Percentiles rank a stretch among this genome's conserved stretches.
phyloP scores from a whole-genome alignment of 2,329 filamentous ascomycete species.

The Pseudovirgaria hyperparasitica region DNA sequence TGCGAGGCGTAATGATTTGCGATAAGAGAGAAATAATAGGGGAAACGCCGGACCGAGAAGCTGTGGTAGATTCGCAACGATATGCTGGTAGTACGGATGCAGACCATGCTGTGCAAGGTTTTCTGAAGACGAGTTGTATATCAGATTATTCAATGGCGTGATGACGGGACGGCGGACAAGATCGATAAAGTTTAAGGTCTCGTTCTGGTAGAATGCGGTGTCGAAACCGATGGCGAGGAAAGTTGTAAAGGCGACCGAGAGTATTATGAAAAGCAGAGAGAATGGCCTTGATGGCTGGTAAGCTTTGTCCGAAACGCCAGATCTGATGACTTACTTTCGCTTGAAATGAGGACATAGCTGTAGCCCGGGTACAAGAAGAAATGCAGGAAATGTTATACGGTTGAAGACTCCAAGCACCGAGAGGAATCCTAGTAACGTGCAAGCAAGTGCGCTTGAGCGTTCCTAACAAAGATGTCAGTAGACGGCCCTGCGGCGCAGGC shows the following conservation, averaged over 20 bases:
- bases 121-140: slow-evolving; percentile 34
- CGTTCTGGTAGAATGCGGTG: slow-evolving; percentile 63
- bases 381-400: slow-evolving; percentile 92
- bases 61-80: slow-evolving; percentile 38
- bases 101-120: slow-evolving; percentile 41
- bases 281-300: slow-evolving; percentile 32
- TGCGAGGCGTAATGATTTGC: slow-evolving; percentile 47
- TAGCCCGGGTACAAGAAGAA: slow-evolving; percentile 70
- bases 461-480: slow-evolving; percentile 38
- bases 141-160: slow-evolving; percentile 40
- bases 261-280: slow-evolving; percentile 48
- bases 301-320: slow-evolving; percentile 7
- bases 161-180: slow-evolving; percentile 43
- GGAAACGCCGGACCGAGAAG: slow-evolving; percentile 39
- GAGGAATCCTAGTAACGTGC: slow-evolving; percentile 66
- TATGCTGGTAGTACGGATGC: slow-evolving; percentile 40
- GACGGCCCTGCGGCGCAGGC: slow-evolving; percentile 11
- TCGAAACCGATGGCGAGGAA: slow-evolving; percentile 68
- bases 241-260: slow-evolving; percentile 54
- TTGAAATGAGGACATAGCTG: slow-evolving; percentile 75
- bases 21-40: slow-evolving; percentile 37
- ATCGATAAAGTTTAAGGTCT: slow-evolving; percentile 51
- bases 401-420: slow-evolving; percentile 85
- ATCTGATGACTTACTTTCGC: slow-evolving; percentile 49
- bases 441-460: slow-evolving; percentile 62